phyloP scores from a whole-genome alignment of 139 green algal genomes.

The Asterochloris sp. region DNA sequence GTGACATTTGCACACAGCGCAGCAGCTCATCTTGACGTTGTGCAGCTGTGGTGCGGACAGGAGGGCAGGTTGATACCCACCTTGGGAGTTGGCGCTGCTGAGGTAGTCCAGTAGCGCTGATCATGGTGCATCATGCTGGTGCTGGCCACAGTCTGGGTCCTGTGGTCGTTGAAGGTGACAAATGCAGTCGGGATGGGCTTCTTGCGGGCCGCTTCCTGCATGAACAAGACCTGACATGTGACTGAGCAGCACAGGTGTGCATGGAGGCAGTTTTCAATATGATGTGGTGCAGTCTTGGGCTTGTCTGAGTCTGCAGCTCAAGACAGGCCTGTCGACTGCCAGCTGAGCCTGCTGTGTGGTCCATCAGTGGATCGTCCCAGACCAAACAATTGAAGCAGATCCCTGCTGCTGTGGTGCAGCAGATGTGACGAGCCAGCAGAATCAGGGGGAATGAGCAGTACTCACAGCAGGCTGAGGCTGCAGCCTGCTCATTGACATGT shows the following conservation, averaged over 20 bases:
- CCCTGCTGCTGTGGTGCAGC: too few relatives aligned
- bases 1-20: neutral
- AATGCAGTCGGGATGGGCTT: slow-evolving; percentile 44
- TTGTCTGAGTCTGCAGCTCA: neutral
- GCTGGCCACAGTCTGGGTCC: slow-evolving; percentile 27
- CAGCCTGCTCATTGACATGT: too few relatives aligned
- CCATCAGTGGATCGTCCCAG: too few relatives aligned
- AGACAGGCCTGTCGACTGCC: neutral
- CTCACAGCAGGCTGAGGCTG: too few relatives aligned
- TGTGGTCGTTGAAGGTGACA: slow-evolving; percentile 50
- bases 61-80: slow-evolving; percentile 41
- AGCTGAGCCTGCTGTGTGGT: too few relatives aligned
- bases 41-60: slow-evolving; percentile 12
- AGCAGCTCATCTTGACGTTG: neutral
- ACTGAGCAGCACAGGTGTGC: neutral
- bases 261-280: neutral
- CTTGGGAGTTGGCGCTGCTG: slow-evolving; percentile 37
- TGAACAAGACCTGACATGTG: neutral
- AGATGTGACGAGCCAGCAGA: too few relatives aligned
- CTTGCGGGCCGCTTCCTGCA: slow-evolving; percentile 6
- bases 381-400: too few relatives aligned
- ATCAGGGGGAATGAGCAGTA: too few relatives aligned
- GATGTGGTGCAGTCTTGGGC: neutral
- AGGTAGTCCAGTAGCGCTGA: slow-evolving; percentile 38
- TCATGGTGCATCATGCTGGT: slow-evolving; percentile 57